A percentile compares a stretch with the other conserved stretches of the same genome.
phyloP scores from a whole-genome alignment of 495 filamentous ascomycete genomes.

The Penicillium ochrochloron region DNA sequence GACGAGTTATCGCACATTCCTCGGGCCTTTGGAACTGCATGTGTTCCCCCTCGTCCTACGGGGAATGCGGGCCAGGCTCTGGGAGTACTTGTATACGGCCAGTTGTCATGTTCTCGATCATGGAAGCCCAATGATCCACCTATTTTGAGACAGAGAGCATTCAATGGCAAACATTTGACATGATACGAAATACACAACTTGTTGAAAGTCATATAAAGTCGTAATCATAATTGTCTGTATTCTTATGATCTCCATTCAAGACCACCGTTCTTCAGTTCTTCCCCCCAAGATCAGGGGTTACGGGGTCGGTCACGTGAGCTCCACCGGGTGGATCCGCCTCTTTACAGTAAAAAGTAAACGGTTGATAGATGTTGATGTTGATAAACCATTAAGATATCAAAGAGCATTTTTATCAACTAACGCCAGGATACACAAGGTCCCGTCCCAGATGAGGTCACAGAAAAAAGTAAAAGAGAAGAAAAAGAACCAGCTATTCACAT shows the following conservation, averaged over 20 bases:
- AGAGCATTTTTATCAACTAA: neutral
- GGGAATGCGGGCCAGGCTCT: conserved; percentile 7
- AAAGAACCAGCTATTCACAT: conserved; percentile 25
- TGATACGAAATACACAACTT: too few species aligned
- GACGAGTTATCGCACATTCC: conserved; percentile 11
- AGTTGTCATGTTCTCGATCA: conserved; percentile 9
- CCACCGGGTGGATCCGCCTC: conserved; percentile 14
- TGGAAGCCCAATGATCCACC: neutral
- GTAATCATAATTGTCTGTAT: neutral
- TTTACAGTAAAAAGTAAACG: neutral
- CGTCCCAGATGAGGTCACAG: neutral
- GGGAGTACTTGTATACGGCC: conserved; percentile 8
- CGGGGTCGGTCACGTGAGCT: conserved; percentile 27
- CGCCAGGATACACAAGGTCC: conserved; percentile 4
- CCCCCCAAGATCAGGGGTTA: conserved; percentile 34
- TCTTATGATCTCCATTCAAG: neutral
- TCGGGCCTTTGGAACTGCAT: conserved; percentile 19
- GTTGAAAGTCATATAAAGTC: neutral
- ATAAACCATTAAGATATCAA: neutral
- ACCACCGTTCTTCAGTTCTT: too few species aligned
- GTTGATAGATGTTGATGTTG: neutral
- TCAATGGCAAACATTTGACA: neutral
- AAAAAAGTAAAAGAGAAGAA: conserved; percentile 17
- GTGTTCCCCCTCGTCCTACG: neutral
- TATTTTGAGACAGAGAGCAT: neutral